Evolutionary conservation across 1,139 yeast genomes (phyloP), one percentile per base, ranked within the genome.

Genomic region (Hansenula anomala): DNA sequence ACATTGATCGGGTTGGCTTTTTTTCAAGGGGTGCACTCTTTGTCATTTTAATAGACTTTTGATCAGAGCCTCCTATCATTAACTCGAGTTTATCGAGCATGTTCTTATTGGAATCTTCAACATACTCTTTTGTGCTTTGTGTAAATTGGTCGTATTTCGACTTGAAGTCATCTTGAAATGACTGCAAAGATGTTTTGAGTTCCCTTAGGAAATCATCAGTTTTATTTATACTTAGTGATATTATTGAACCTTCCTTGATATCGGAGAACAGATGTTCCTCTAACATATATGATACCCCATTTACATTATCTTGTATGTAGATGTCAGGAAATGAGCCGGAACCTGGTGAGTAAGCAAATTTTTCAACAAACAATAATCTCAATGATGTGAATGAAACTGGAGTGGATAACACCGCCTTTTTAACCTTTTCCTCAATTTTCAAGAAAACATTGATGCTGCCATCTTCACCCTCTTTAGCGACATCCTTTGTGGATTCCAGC

Each of bases 341-440:
- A 0, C 87, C 83, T 0, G 95, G 94, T 0, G 92, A 74, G 54
- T 83, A 87, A 2, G 94, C 88, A 63, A 89, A 90, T 53, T 80
- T 86, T 54, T 90, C 96, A 18, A 89, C 87, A 57, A 90, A 92
- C 25, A 85, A 62, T 1, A 88, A 67, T 36, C 95, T 70, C 32
- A 90, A 57, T 0, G 87, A 67, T 6, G 87, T 82, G 49, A 81
- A 71, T 0, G 81, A 67, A 4, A 77, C 69, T 0, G 83, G 80
- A 6, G 67, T 59, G 2, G 73, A 64, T 0, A 79, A 55, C 2
- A 59, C 51, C 1, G 75, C 78, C 53, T 83, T 86, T 55, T 85
- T 87, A 1, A 85, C 82, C 36, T 67, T 67, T 19, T 71, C 73
- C 13, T 77, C 78, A 14, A 82, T 57, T 41, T 77, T 76, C 36